A percentile compares a stretch with the other conserved stretches of the same genome.
These are phyloP conservation scores for Malbranchea cinnamomea DNA, from an alignment of 2,329 filamentous ascomycete species.

Conservation along the genomic window DNA sequence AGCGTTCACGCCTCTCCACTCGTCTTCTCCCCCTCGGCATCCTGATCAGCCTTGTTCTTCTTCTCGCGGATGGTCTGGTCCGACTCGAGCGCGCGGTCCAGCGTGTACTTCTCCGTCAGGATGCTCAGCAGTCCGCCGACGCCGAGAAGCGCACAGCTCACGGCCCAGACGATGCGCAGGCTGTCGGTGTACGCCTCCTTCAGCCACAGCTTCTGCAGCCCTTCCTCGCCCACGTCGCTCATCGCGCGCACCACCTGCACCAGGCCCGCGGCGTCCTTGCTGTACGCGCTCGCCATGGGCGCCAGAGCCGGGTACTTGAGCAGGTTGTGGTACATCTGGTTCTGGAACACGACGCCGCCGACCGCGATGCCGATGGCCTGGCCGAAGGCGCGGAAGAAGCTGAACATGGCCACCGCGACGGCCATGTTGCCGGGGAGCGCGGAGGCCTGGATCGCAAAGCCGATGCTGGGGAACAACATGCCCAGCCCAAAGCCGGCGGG, in stretches of 20 bases:
- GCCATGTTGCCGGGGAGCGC: conserved; percentile 42
- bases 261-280: conserved; percentile 43
- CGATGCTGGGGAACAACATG: conserved; percentile 49
- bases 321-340: conserved; percentile 41
- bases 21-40: background rate
- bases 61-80: conserved; percentile 34
- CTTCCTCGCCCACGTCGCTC: no score
- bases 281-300: conserved; percentile 33
- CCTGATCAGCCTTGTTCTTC: conserved; percentile 8
- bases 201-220: conserved; percentile 27
- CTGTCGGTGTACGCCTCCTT: conserved; percentile 40
- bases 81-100: conserved; percentile 34
- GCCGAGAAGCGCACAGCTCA: conserved; percentile 39
- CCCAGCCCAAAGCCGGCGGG: conserved; percentile 47
- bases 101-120: conserved; percentile 35
- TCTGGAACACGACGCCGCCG: conserved; percentile 56
- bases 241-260: conserved; percentile 44
- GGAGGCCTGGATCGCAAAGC: conserved; percentile 48
- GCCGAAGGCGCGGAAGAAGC: conserved; percentile 51
- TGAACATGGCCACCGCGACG: conserved; percentile 49
- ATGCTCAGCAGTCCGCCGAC: conserved; percentile 37
- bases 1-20: background rate
- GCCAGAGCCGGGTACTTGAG: conserved; percentile 34
- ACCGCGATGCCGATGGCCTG: conserved; percentile 52
- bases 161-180: conserved; percentile 40